Conservation (phyloP, 352 stramenopile species). For the Pythium rhizo-oryzae region DNA sequence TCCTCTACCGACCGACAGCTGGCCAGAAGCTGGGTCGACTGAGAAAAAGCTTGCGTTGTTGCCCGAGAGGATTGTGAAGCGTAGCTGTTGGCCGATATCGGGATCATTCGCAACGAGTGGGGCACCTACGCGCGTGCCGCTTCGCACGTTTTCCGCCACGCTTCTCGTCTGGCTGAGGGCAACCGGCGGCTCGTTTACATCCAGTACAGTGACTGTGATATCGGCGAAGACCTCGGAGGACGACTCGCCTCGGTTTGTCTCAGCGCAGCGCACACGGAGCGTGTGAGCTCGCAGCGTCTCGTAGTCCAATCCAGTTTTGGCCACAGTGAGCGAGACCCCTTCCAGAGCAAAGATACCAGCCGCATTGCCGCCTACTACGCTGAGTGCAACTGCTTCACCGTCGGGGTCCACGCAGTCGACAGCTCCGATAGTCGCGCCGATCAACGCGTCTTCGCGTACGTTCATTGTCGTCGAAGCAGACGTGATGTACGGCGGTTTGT, state of each 20-base stretch:
- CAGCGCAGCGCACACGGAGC: slow-evolving; percentile 22
- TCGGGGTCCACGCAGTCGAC: slow-evolving; percentile 25
- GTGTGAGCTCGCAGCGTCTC: slow-evolving; percentile 13
- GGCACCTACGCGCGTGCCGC: slow-evolving; percentile 10
- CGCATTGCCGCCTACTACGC: slow-evolving; percentile 21
- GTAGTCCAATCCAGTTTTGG: slow-evolving; percentile 27
- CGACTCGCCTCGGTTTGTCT: slow-evolving; percentile 11
- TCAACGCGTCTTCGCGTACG: slow-evolving; percentile 23
- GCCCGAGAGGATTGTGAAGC: slow-evolving; percentile 26
- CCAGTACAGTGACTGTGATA: slow-evolving; percentile 25
- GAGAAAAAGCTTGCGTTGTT: slow-evolving; percentile 33
- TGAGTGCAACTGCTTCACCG: slow-evolving; percentile 15
- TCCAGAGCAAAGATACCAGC: slow-evolving; percentile 27
- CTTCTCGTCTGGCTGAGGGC: slow-evolving; percentile 21
- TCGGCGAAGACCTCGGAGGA: slow-evolving; percentile 6
- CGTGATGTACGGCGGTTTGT: slow-evolving; percentile 32
- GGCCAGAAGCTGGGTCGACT: slow-evolving; percentile 23
- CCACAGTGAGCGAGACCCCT: slow-evolving; percentile 12
- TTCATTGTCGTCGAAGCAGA: neutral
- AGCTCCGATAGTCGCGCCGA: slow-evolving; percentile 13
- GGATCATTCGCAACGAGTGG: slow-evolving; percentile 27
- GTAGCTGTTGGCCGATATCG: slow-evolving; percentile 27
- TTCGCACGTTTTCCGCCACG: slow-evolving; percentile 30
- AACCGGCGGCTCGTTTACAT: slow-evolving; percentile 35
- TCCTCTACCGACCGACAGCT: slow-evolving; percentile 31